These are phyloP conservation scores for Novakomyces olei DNA, from an alignment of 805 yeast genomes.

Conservation along the genomic window DNA sequence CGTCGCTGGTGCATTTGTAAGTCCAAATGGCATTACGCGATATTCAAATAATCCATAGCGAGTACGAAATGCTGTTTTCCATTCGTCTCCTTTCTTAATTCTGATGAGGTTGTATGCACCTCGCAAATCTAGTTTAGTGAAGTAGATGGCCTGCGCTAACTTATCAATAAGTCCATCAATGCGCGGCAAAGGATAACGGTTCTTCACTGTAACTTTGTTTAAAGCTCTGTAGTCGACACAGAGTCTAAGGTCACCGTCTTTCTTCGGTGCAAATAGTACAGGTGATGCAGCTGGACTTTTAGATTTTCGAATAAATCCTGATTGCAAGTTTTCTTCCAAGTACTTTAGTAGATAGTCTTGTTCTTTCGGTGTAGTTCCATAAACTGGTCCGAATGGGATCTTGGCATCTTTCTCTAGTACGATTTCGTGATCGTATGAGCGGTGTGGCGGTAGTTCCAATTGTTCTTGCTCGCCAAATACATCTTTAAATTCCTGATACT, in stretches of 20 bases:
- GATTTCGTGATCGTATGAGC: too few species aligned
- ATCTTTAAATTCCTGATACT: too few species aligned
- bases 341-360: too few species aligned
- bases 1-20: slow-evolving; percentile 12
- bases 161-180: slow-evolving; percentile 5
- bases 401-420: too few species aligned
- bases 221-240: slow-evolving; percentile 10
- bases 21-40: slow-evolving; percentile 14
- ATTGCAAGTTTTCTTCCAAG: too few species aligned
- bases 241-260: slow-evolving; percentile 9
- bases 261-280: slow-evolving; percentile 9
- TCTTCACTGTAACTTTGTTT: slow-evolving; percentile 9
- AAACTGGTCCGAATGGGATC: too few species aligned
- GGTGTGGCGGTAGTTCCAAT: too few species aligned
- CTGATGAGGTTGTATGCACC: slow-evolving; percentile 6
- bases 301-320: too few species aligned
- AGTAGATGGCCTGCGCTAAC: slow-evolving; percentile 5
- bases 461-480: too few species aligned
- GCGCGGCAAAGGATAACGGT: slow-evolving; percentile 10
- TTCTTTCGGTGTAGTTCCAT: too few species aligned
- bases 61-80: slow-evolving; percentile 12
- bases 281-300: slow-evolving; percentile 7
- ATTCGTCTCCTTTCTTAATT: slow-evolving; percentile 15
- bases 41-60: slow-evolving; percentile 10
- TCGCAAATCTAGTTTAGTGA: slow-evolving; percentile 11